phyloP scores from a whole-genome alignment of 78 protist species.

The Dictyostelium brefeldianum region DNA sequence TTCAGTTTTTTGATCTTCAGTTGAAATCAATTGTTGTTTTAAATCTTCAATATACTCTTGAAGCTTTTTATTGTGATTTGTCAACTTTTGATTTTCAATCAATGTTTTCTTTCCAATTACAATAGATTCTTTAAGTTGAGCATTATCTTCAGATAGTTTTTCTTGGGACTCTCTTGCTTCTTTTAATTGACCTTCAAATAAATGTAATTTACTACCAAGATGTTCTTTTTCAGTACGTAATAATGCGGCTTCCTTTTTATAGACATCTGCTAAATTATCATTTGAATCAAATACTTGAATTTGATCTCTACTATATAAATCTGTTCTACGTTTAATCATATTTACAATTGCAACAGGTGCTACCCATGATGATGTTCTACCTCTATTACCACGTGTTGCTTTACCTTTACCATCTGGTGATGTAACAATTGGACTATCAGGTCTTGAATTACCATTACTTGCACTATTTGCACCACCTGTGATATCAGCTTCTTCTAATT shows the following conservation, averaged over 20 bases:
- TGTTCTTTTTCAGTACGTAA: constrained; percentile 45
- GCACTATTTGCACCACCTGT: no score
- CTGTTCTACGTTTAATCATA: constrained; percentile 55
- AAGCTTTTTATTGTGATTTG: constrained; percentile 18
- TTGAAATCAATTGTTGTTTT: constrained; percentile 7
- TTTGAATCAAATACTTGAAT: constrained; percentile 21
- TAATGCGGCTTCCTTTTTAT: constrained; percentile 25
- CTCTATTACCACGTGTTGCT: neutral
- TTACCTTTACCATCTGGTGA: neutral
- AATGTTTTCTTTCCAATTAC: constrained; percentile 56
- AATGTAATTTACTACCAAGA: constrained; percentile 44
- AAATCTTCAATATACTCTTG: constrained; percentile 37
- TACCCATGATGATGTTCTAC: constrained; percentile 42
- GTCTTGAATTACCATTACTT: neutral
- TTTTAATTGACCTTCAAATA: constrained; percentile 66
- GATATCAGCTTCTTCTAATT: constrained; percentile 1
- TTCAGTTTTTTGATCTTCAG: constrained; percentile 27
- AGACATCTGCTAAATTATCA: constrained; percentile 35
- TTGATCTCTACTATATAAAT: constrained; percentile 17
- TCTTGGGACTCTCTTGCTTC: constrained; percentile 63
- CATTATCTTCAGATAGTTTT: constrained; percentile 66
- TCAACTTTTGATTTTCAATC: constrained; percentile 60
- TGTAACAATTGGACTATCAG: constrained; percentile 10
- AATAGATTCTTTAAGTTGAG: constrained; percentile 55
- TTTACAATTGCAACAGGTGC: constrained; percentile 76